Base-by-base conservation (phyloP, 2,329 filamentous ascomycete genomes). In the Coleophoma crateriformis region DNA sequence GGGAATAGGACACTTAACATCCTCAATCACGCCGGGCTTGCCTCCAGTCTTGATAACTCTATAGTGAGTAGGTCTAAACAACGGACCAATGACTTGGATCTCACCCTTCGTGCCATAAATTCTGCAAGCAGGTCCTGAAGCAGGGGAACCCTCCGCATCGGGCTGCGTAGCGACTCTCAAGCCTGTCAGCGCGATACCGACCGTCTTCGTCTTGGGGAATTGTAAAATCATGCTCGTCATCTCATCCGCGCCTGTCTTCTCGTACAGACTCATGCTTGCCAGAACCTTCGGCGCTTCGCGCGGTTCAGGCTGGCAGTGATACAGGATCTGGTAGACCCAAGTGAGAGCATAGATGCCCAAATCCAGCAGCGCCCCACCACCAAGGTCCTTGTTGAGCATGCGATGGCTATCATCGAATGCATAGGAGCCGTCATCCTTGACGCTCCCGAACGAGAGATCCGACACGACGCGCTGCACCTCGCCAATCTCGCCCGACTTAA, bases 311-410 rank as follows among this genome's bases (percentile, higher is more conserved):
- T 85, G 78, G 2, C 80, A 82, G 59, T 82, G 79, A 65, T 87
- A 88, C n/a, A 88, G 71, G 20, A 78, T 82, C 64, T 87, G 82
- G 70, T 84, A 87, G 38, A 85, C 76, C 84, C 84, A 88, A 12
- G 84, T 87, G 48, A 88, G 64, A 39, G 80, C 74, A 64, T 88
- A 88, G 60, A 88, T 83, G 13, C 85, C 85, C 47, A 88, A 68
- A 68, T 88, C 85, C 20, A 88, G 71, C 27, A 88, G 67, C 3
- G 78, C 79, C 33, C 85, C 85, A 8, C 85, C 85, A 0, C 84
- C 85, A 33, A 88, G 70, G 58, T 85, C 79, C 35, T 76, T 73
- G 62, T 87, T 88, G 13, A 87, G 79, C 82, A 88, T 85, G 8
- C 85, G 75, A 63, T 83, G 72, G 46, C 68, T 65, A 48, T 71